A percentile compares a stretch with the other conserved stretches of the same genome.
phyloP scores from a whole-genome alignment of 2,329 filamentous ascomycete genomes.

The Sarocladiaceae sp. region DNA sequence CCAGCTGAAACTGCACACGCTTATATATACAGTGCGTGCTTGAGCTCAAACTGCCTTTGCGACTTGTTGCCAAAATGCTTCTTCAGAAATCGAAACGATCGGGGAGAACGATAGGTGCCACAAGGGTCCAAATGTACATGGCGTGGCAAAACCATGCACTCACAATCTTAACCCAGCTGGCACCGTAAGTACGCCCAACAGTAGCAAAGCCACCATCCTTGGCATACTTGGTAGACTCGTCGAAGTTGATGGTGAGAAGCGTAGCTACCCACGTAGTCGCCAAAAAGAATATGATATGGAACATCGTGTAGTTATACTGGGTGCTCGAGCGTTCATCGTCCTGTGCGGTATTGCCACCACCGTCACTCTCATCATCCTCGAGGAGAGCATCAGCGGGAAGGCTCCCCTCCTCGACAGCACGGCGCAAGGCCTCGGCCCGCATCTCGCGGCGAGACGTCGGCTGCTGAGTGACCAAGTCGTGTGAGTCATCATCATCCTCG shows the following conservation, averaged over 20 bases:
- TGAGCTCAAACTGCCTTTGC: too few species aligned
- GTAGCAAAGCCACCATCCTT: slow-evolving; percentile 75
- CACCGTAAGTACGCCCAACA: slow-evolving; percentile 92
- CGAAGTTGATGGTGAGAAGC: slow-evolving; percentile 71
- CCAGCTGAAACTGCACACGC: not conserved
- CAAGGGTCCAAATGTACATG: slow-evolving; percentile 89
- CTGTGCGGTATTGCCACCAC: slow-evolving; percentile 57
- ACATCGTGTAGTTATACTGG: slow-evolving; percentile 94
- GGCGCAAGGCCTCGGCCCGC: slow-evolving; percentile 84
- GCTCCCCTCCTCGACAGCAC: slow-evolving; percentile 88
- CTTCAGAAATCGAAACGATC: slow-evolving; percentile 72
- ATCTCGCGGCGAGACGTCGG: slow-evolving; percentile 79
- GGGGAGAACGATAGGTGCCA: slow-evolving; percentile 80
- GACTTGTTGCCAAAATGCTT: too few species aligned
- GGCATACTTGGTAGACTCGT: slow-evolving; percentile 45
- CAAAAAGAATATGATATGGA: slow-evolving; percentile 97
- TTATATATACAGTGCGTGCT: not conserved
- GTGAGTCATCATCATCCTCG: slow-evolving; percentile 74
- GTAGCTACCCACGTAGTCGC: slow-evolving; percentile 96
- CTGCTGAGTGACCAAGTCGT: slow-evolving; percentile 84
- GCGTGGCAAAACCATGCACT: slow-evolving; percentile 95
- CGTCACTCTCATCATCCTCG: slow-evolving; percentile 65
- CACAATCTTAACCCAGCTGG: slow-evolving; percentile 98
- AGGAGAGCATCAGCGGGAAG: slow-evolving; percentile 87
- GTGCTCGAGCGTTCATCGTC: slow-evolving; percentile 88